Conservation (phyloP, 257 asterid species). For the Hygrophila difformis region DNA sequence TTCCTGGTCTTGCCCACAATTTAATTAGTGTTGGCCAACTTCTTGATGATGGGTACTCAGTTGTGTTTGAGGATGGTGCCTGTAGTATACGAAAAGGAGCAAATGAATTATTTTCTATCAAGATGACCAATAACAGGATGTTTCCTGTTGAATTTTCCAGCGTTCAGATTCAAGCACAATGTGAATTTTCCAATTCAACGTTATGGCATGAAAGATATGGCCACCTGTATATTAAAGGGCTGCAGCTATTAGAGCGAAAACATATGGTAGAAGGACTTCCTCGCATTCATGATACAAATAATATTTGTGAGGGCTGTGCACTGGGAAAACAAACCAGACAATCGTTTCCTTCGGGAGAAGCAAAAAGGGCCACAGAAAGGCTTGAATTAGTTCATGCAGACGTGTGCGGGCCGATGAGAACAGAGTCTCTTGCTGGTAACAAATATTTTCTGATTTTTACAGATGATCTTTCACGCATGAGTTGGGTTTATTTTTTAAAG, state of each 20-base stretch:
- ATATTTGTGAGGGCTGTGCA: neutral
- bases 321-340: too few species aligned
- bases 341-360: too few species aligned
- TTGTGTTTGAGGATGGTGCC: neutral
- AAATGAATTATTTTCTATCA: neutral
- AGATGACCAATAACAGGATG: neutral
- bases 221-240: neutral
- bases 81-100: neutral
- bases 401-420: neutral
- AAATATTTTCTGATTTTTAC: neutral
- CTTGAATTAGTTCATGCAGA: slow-evolving; percentile 2
- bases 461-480: slow-evolving; percentile 1
- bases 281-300: neutral
- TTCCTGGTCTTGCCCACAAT: neutral
- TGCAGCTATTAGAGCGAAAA: neutral
- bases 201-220: slow-evolving; percentile 1
- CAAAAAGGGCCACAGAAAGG: too few species aligned
- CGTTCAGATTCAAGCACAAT: neutral
- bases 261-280: neutral
- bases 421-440: neutral
- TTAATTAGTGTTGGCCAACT: slow-evolving; percentile 1
- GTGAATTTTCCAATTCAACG: neutral
- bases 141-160: neutral
- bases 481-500: slow-evolving; percentile 6
- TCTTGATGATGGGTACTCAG: neutral